Evolutionary conservation across 495 filamentous ascomycete genomes (phyloP).

Genomic region (Podospora comata): DNA sequence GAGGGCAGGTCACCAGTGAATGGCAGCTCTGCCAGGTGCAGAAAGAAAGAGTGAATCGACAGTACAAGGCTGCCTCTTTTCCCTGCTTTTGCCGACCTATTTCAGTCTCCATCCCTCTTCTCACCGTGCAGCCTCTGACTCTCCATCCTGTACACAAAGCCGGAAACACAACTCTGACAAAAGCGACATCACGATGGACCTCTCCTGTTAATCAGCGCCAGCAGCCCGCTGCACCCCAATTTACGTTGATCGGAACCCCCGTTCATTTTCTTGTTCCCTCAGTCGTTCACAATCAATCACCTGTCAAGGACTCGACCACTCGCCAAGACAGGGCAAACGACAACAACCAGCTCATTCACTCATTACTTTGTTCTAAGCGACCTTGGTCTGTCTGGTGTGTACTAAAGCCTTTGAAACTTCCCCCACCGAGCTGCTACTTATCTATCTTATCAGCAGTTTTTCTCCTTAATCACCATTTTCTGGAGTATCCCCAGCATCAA

Average conservation of each 20-base stretch:
- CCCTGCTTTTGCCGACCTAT: background rate
- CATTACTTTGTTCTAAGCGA: background rate
- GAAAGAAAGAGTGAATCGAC: background rate
- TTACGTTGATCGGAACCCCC: background rate
- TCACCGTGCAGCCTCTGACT: background rate
- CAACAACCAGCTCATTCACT: background rate
- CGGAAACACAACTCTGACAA: background rate
- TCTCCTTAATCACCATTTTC: background rate
- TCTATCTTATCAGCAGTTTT: background rate
- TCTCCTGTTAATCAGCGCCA: background rate
- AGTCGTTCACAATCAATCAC: background rate
- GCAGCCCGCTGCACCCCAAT: background rate
- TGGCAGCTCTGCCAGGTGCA: background rate
- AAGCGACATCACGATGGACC: background rate
- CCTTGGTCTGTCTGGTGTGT: background rate
- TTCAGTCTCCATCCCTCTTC: background rate
- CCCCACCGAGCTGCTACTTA: background rate
- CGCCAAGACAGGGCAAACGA: background rate
- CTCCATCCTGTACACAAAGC: background rate
- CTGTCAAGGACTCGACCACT: background rate
- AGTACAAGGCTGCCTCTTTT: background rate
- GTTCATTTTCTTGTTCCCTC: background rate
- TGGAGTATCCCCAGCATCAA: background rate
- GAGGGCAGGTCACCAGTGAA: background rate
- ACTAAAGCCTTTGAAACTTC: background rate